Evolutionary conservation across 208 protist genomes (phyloP), one percentile per base, ranked within the genome.

Genomic region (Wallacemonas sp.): DNA sequence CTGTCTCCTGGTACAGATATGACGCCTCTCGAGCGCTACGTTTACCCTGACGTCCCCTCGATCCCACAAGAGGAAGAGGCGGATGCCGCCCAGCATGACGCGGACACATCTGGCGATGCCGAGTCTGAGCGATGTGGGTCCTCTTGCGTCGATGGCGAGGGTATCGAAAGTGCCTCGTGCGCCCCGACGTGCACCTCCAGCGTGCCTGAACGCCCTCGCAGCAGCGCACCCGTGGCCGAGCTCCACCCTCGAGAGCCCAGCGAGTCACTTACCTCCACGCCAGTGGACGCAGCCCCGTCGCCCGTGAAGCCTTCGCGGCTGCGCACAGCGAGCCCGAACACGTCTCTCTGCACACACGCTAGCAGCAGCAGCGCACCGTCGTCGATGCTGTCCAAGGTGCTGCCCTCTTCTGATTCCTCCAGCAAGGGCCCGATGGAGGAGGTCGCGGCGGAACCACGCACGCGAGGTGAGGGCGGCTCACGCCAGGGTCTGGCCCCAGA

Each of bases 141-240:
- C n/a, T n/a, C n/a, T n/a, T n/a, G 36, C 9, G 36, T 9, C 15
- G 36, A n/a, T n/a, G n/a, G n/a, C n/a, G n/a, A n/a, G n/a, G n/a
- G n/a, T n/a, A n/a, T n/a, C n/a, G 47, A 55, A 4, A 5, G 47
- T 27, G 47, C 19, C 24, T 55, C 47, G 11, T 27, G 4, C 12
- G 47, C 47, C 11, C 47, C 47, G 47, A 55, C 47, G 47, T 55
- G 47, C 27, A n/a, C 22, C 14, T 55, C 47, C 4, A 55, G 47
- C 22, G 47, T 55, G 12, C 24, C 47, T 11, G 47, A 55, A 33
- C 12, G 19, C 9, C 47, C 47, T 0, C 47, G 47, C 19, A 34
- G 24, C 24, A 31, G 24, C 5, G 26, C 19, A 27, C 47, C 47
- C 0, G 22, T 55, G n/a, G 47, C 47, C 5, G 47, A 55, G 27